Conservation (phyloP, 225 moss, liverwort and hornwort genomes). For the Marchantia polymorpha region DNA sequence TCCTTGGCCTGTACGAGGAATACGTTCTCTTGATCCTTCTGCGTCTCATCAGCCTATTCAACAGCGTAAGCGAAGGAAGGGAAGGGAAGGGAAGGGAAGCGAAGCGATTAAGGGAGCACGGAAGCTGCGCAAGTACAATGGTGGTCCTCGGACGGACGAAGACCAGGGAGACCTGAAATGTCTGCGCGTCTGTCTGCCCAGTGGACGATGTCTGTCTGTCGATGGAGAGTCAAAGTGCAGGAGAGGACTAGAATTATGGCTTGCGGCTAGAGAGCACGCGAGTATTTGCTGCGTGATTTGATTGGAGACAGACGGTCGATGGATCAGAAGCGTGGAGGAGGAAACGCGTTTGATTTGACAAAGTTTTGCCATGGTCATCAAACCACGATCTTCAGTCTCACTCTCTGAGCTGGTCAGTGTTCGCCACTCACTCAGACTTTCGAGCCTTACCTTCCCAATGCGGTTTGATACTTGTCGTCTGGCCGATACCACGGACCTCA, state of each 20-base stretch:
- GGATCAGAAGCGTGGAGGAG: slow-evolving; percentile 11
- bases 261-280: not conserved
- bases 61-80: not conserved
- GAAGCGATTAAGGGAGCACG: too few species aligned
- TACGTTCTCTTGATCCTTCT: not conserved
- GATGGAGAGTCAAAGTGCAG: not conserved
- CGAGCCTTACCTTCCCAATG: not conserved
- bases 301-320: slow-evolving; percentile 13
- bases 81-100: not conserved
- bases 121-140: not conserved
- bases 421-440: not conserved
- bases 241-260: not conserved
- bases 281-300: not conserved
- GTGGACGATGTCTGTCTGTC: not conserved
- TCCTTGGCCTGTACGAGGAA: not conserved
- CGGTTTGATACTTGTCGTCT: not conserved
- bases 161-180: not conserved
- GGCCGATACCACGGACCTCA: not conserved
- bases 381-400: slow-evolving; percentile 20
- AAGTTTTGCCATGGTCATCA: slow-evolving; percentile 21
- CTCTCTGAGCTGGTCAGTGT: slow-evolving; percentile 20
- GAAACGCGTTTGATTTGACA: not conserved
- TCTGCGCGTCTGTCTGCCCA: too few species aligned
- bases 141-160: not conserved
- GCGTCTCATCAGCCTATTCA: not conserved